Conservation (phyloP, 2,329 filamentous ascomycete genomes). For the Penicillium sclerotigenum region DNA sequence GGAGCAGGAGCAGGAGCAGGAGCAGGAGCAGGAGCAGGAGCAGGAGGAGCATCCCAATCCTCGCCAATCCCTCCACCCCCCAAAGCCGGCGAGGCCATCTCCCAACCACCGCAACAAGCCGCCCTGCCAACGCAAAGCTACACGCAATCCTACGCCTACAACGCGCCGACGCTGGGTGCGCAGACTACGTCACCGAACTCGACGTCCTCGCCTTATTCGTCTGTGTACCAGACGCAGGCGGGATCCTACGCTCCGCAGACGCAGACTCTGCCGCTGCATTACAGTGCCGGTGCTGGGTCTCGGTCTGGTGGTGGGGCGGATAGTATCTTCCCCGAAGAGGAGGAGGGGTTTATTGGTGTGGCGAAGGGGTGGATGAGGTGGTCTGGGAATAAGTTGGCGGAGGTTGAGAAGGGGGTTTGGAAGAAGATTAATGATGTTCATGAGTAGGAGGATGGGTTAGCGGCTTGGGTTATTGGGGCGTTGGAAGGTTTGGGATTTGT, state of each 20-base stretch:
- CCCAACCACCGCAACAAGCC: not conserved
- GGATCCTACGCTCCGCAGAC: not conserved
- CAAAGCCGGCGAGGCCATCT: conserved; percentile 14
- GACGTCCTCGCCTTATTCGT: conserved; percentile 26
- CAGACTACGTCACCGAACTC: conserved; percentile 19
- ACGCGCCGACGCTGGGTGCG: not conserved
- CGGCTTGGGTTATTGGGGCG: not conserved
- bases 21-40: not conserved
- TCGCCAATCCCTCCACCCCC: conserved; percentile 18
- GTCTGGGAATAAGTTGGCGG: conserved; percentile 42
- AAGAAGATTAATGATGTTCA: conserved; percentile 44
- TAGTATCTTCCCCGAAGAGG: conserved; percentile 21
- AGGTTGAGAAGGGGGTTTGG: conserved; percentile 50
- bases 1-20: not conserved
- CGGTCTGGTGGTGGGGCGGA: conserved; percentile 14
- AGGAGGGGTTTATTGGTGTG: conserved; percentile 38
- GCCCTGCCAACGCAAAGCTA: not conserved
- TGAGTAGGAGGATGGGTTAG: conserved; percentile 17
- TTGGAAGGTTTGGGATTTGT: not conserved
- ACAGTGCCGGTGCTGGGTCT: not conserved
- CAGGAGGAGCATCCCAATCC: not conserved
- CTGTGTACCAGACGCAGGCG: conserved; percentile 25
- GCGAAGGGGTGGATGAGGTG: conserved; percentile 44
- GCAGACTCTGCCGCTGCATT: conserved; percentile 18
- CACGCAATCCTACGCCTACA: conserved; percentile 17